phyloP scores from a whole-genome alignment of 2,329 filamentous ascomycete genomes.

The Pseudocercospora musae region DNA sequence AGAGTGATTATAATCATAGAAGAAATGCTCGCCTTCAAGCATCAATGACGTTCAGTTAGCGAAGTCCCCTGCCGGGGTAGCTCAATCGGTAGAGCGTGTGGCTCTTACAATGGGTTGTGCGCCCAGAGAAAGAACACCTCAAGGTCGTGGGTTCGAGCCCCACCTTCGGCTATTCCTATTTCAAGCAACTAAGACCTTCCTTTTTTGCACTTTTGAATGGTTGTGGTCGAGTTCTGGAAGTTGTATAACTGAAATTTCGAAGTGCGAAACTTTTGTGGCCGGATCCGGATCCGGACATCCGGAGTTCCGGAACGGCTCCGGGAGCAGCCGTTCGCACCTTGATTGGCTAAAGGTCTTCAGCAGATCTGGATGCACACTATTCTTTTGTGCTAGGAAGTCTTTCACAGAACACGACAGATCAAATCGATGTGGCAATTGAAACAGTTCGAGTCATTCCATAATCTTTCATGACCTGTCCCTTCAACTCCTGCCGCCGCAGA shows the following conservation, averaged over 20 bases:
- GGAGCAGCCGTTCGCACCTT: neutral
- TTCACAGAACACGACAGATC: neutral
- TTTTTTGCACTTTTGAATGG: neutral
- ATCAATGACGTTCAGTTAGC: neutral
- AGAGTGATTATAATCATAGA: neutral
- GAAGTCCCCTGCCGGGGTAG: slow-evolving; percentile 42
- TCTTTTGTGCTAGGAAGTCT: neutral
- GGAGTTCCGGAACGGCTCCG: neutral
- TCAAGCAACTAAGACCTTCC: neutral
- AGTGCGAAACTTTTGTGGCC: neutral
- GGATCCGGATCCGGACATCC: neutral
- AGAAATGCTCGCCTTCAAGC: neutral
- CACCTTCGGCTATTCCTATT: slow-evolving; percentile 29
- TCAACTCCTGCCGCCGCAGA: neutral
- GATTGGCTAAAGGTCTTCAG: too few relatives aligned
- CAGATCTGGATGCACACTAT: neutral
- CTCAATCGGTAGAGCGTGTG: slow-evolving; percentile 50
- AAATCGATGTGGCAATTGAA: neutral
- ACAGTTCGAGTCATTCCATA: neutral
- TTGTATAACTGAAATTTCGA: neutral
- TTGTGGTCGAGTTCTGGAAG: neutral
- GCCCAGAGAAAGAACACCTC: slow-evolving; percentile 16
- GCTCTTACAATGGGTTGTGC: slow-evolving; percentile 19
- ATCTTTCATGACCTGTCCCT: neutral
- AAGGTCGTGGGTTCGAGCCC: slow-evolving; percentile 29